Percentiles rank a stretch among this genome's conserved stretches.
Conservation (phyloP, 2,329 filamentous ascomycete species). For the Aureobasidium sp. region DNA sequence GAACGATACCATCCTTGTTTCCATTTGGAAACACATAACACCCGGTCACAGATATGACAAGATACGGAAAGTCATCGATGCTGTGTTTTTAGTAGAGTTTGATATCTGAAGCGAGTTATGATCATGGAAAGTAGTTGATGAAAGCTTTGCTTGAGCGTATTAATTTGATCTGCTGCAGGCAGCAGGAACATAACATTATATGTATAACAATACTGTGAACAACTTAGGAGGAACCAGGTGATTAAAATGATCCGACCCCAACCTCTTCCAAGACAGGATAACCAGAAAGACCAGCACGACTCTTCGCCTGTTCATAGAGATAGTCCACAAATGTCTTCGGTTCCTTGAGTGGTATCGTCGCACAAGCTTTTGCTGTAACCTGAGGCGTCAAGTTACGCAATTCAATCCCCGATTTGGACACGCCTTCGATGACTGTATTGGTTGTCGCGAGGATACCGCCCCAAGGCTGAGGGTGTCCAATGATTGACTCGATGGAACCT, state of each 20-base stretch:
- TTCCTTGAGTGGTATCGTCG: slow-evolving; percentile 28
- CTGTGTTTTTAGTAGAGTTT: too few relatives aligned
- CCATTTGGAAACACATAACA: too few relatives aligned
- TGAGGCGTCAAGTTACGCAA: slow-evolving; percentile 16
- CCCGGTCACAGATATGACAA: too few relatives aligned
- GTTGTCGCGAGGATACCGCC: slow-evolving; percentile 30
- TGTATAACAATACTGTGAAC: background rate
- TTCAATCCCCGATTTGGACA: slow-evolving; percentile 20
- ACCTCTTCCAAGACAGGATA: background rate
- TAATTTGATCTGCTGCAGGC: background rate
- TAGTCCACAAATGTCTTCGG: slow-evolving; percentile 34
- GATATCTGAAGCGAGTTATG: too few relatives aligned
- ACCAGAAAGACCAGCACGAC: background rate
- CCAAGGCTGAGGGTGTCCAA: slow-evolving; percentile 19
- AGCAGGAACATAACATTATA: too few relatives aligned
- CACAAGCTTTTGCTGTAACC: slow-evolving; percentile 15
- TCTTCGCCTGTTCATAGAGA: slow-evolving; percentile 18
- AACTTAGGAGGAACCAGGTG: background rate
- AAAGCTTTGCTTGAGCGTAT: too few relatives aligned
- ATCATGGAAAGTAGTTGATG: too few relatives aligned
- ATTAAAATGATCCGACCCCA: background rate
- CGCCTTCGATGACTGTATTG: slow-evolving; percentile 23
- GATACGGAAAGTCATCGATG: too few relatives aligned
- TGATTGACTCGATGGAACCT: background rate
- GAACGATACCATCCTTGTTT: too few relatives aligned